These are phyloP conservation scores for Fusarium sp. DNA, from an alignment of 2,329 filamentous ascomycete species.

Conservation along the genomic window DNA sequence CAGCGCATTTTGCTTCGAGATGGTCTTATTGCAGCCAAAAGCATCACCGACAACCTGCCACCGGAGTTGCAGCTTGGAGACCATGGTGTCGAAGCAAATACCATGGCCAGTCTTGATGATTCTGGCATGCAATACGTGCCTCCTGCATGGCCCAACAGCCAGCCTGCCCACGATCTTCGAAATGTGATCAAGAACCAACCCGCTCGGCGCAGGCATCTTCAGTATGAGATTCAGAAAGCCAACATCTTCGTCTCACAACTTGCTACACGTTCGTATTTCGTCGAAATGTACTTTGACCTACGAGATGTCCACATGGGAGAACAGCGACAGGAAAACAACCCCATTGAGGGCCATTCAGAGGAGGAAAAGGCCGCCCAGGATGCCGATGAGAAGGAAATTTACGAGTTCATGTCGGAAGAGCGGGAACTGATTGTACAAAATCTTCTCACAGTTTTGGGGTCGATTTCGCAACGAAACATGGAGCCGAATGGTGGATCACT, in stretches of 20 bases:
- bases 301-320: slow-evolving; percentile 70
- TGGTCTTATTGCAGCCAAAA: slow-evolving; percentile 75
- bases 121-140: slow-evolving; percentile 62
- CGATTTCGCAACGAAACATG: slow-evolving; percentile 85
- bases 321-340: slow-evolving; percentile 50
- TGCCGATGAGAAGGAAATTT: slow-evolving; percentile 59
- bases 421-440: slow-evolving; percentile 84
- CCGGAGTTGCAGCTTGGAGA: slow-evolving; percentile 70
- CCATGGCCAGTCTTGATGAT: slow-evolving; percentile 55
- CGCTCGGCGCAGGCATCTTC: slow-evolving; percentile 65
- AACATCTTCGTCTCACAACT: slow-evolving; percentile 88
- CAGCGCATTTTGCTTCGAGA: slow-evolving; percentile 79
- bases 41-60: slow-evolving; percentile 73
- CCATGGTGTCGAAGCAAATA: slow-evolving; percentile 48
- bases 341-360: slow-evolving; percentile 49
- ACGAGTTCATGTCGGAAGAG: slow-evolving; percentile 76
- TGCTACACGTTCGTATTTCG: slow-evolving; percentile 83
- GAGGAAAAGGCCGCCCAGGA: slow-evolving; percentile 52
- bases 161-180: slow-evolving; percentile 61
- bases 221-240: slow-evolving; percentile 91
- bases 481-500: slow-evolving; percentile 73
- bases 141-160: slow-evolving; percentile 57
- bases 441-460: slow-evolving; percentile 77
- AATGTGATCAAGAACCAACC: slow-evolving; percentile 61
- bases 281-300: slow-evolving; percentile 85